Evolutionary conservation across 2,329 filamentous ascomycete genomes (phyloP), one percentile per base, ranked within the genome.

Genomic region (Diaporthe sp.): DNA sequence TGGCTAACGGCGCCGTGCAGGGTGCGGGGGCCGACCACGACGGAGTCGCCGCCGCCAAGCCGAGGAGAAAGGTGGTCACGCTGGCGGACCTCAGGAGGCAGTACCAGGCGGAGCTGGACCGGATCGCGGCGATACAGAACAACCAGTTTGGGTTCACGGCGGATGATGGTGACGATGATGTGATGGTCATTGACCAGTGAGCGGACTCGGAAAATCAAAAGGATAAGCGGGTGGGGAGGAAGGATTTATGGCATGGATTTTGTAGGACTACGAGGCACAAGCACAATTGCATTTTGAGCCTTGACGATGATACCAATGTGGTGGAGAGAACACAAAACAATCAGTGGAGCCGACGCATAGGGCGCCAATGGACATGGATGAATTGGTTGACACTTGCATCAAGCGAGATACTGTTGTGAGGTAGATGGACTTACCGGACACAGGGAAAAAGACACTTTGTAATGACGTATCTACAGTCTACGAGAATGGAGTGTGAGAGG

Each of bases 31-130:
- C 65, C 39, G 67, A 75, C 39, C 76, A 72, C 31, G 25, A 39
- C 34, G 34, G 34, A 44, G 51, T 63, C 57, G 15, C 51, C 76
- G 80, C 58, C 20, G 70, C 78, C 75, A 51, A 74, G 76, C 28
- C 84, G 20, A 94, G 93, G 86, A 92, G 96, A 77, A 93, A 91
- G 82, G 92, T 98, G 49, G 90, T 98, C 22, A 98, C 95, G 44
- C 86, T 99, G 73, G 94, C 94, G 42, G 96, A 98, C 82, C 87
- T 98, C 71, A 90, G 96, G 81, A 95, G 93, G 84, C 94, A 96
- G 82, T 99, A 98, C 83, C 94, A 98, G 85, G 91, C 90, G 34
- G 95, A 98, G 84, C 86, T 99, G 81, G 97, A 99, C 85, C 90
- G 95, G 77, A 93, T 97, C 79, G 94, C 94, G 71, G 94, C 94